phyloP scores from a whole-genome alignment of 1,139 yeast species.

The Blastobotrys arbuscula region DNA sequence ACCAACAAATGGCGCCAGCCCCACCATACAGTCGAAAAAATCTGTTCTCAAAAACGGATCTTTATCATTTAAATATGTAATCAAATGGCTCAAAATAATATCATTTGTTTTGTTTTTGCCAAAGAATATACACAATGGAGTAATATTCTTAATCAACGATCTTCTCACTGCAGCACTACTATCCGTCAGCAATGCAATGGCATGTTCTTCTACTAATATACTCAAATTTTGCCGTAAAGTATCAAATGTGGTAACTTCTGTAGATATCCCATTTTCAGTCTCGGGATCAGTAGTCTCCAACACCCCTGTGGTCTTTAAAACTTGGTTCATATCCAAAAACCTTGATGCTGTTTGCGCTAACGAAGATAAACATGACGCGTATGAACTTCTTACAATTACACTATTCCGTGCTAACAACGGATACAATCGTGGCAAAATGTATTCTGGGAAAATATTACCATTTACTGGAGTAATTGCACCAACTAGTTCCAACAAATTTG shows the following conservation, averaged over 20 bases:
- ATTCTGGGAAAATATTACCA: constrained; percentile 71
- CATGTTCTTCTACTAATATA: constrained; percentile 49
- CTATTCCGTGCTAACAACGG: constrained; percentile 39
- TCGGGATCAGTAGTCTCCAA: constrained; percentile 38
- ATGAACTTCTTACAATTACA: constrained; percentile 51
- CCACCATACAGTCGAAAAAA: constrained; percentile 70
- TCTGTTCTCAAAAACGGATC: constrained; percentile 62
- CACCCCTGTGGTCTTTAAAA: constrained; percentile 44
- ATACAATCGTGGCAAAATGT: constrained; percentile 66
- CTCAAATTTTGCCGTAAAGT: constrained; percentile 31
- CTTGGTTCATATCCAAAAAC: constrained; percentile 61
- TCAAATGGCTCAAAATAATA: constrained; percentile 78
- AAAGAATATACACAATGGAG: constrained; percentile 73
- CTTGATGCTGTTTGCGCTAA: constrained; percentile 58
- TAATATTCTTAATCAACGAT: constrained; percentile 59
- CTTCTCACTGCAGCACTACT: constrained; percentile 59
- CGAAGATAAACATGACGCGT: constrained; percentile 70
- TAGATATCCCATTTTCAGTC: constrained; percentile 37
- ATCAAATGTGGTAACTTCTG: constrained; percentile 34
- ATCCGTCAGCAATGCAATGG: constrained; percentile 66
- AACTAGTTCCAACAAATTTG: constrained; percentile 58
- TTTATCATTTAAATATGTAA: constrained; percentile 82
- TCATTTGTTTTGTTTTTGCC: constrained; percentile 88
- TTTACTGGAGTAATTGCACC: constrained; percentile 71
- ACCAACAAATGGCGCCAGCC: constrained; percentile 76